These are phyloP conservation scores for Monosporozyma unispora DNA, from an alignment of 805 yeast species.

Conservation along the genomic window DNA sequence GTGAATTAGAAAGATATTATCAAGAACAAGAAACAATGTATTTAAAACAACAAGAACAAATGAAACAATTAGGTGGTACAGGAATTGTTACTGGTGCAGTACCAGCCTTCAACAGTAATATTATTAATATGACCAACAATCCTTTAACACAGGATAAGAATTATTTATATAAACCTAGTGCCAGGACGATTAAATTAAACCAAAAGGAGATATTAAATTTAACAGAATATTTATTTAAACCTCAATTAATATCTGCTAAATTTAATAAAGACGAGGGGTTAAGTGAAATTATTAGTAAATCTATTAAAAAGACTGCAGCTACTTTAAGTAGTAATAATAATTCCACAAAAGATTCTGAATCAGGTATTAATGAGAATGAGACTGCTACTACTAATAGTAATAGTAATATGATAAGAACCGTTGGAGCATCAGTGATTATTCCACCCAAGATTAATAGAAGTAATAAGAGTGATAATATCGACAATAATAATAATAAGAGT, in stretches of 20 bases:
- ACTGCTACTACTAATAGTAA: neutral
- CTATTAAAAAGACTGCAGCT: conserved; percentile 24
- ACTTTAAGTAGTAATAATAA: conserved; percentile 11
- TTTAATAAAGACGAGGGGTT: conserved; percentile 20
- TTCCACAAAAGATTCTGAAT: neutral
- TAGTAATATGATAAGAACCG: neutral
- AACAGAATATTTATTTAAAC: conserved; percentile 26
- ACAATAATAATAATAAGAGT: neutral
- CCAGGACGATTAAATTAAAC: conserved; percentile 18
- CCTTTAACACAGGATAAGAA: conserved; percentile 16
- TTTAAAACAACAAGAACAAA: conserved; percentile 15
- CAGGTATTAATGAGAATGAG: too few relatives aligned
- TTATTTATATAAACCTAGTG: conserved; percentile 12
- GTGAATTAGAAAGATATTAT: conserved; percentile 19
- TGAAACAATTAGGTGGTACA: conserved; percentile 7
- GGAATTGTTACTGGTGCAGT: neutral
- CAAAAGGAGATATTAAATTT: conserved; percentile 20
- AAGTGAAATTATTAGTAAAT: conserved; percentile 20
- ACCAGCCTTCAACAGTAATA: neutral
- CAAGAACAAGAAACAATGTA: conserved; percentile 18
- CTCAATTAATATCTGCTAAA: conserved; percentile 13
- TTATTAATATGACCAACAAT: conserved; percentile 9
- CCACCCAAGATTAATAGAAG: neutral
- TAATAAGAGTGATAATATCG: neutral
- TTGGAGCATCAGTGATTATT: conserved; percentile 2